phyloP scores from a whole-genome alignment of 441 rosid genomes.

The Capsella rubella region DNA sequence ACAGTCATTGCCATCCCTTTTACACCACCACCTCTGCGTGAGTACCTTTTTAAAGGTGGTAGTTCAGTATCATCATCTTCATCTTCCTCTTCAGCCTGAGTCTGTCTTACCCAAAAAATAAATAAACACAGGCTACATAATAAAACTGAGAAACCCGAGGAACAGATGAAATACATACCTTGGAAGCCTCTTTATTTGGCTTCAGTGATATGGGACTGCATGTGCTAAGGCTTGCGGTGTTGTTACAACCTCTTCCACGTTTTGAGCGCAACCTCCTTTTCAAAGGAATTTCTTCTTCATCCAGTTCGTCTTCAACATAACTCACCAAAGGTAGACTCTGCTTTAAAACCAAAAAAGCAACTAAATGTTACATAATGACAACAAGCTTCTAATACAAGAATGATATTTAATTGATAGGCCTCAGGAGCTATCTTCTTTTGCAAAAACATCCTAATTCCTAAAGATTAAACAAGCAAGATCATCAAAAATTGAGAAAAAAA shows the following conservation, averaged over 20 bases:
- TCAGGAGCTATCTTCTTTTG: slow-evolving; percentile 36
- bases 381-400: background rate
- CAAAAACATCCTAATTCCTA: slow-evolving; percentile 42
- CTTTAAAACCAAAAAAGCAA: background rate
- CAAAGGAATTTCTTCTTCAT: slow-evolving; percentile 14
- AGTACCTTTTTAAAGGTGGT: slow-evolving; percentile 67
- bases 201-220: background rate
- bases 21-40: slow-evolving; percentile 52
- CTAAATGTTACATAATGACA: slow-evolving; percentile 3
- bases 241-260: background rate
- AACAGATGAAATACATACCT: slow-evolving; percentile 2
- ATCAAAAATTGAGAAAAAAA: slow-evolving; percentile 24
- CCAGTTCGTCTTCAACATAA: slow-evolving; percentile 5
- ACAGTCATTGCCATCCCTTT: slow-evolving; percentile 41
- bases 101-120: slow-evolving; percentile 6
- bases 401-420: slow-evolving; percentile 43
- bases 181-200: background rate
- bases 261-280: slow-evolving; percentile 10
- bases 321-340: background rate
- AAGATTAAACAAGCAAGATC: slow-evolving; percentile 5
- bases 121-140: background rate
- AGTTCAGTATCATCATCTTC: slow-evolving; percentile 52
- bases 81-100: slow-evolving; percentile 52
- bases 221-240: background rate
- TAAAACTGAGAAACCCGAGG: background rate